Percentiles rank a stretch among this genome's conserved stretches.
phyloP scores from a whole-genome alignment of 495 filamentous ascomycete genomes.

The Penicillium lividum region DNA sequence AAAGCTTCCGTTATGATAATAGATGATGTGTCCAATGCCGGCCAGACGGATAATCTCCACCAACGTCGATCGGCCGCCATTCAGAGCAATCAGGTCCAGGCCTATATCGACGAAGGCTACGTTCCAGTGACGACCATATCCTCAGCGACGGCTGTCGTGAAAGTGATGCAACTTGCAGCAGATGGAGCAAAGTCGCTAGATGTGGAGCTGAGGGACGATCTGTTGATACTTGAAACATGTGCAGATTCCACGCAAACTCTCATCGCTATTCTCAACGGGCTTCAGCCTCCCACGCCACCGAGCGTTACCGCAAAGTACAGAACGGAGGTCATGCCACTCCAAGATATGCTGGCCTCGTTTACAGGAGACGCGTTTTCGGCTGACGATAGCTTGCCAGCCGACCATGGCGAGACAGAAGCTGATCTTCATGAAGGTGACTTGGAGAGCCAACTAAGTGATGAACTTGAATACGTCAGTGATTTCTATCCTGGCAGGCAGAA shows the following conservation, averaged over 20 bases:
- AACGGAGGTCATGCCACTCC: constrained; percentile 79
- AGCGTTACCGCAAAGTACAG: constrained; percentile 80
- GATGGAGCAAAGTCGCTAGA: constrained; percentile 67
- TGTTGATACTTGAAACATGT: constrained; percentile 90
- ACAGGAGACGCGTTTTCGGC: constrained; percentile 76
- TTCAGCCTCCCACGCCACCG: constrained; percentile 80
- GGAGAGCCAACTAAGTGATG: constrained; percentile 47
- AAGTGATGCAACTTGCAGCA: constrained; percentile 50
- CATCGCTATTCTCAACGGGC: constrained; percentile 73
- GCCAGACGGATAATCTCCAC: constrained; percentile 41
- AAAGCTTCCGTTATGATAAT: constrained; percentile 82
- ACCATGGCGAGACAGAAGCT: constrained; percentile 15
- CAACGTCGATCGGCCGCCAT: constrained; percentile 48
- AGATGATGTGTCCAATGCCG: constrained; percentile 66
- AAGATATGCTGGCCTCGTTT: constrained; percentile 88
- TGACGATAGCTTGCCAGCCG: constrained; percentile 20
- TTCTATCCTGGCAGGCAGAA: constrained; percentile 52
- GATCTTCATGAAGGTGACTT: constrained; percentile 17
- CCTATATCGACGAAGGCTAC: constrained; percentile 70
- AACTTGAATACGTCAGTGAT: constrained; percentile 64
- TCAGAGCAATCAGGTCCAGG: constrained; percentile 61
- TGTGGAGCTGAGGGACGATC: constrained; percentile 77
- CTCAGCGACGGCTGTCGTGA: constrained; percentile 66
- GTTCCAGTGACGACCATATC: constrained; percentile 85
- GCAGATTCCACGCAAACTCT: constrained; percentile 97